Percentiles rank a stretch among this genome's conserved stretches.
Conservation (phyloP, 805 yeast species). For the Candida vartiovaarae region DNA sequence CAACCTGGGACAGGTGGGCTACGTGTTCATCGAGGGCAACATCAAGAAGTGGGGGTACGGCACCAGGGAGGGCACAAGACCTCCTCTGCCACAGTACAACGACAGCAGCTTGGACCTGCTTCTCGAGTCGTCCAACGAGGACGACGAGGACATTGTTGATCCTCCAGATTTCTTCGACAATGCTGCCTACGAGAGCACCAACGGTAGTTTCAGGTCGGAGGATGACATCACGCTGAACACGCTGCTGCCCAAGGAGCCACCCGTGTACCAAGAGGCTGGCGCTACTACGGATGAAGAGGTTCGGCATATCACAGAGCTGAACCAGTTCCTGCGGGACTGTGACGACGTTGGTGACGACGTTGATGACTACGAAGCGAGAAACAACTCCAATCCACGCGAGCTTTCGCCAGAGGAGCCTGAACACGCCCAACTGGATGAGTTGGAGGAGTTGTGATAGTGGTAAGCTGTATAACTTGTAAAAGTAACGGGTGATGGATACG, state of each 20-base stretch:
- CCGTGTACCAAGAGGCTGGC: conserved; percentile 22
- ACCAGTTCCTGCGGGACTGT: conserved; percentile 7
- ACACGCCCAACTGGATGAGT: background rate
- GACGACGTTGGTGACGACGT: background rate
- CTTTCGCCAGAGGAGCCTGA: conserved; percentile 2
- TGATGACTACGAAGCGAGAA: conserved; percentile 8
- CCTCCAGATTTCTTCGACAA: conserved; percentile 23
- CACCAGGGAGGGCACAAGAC: conserved; percentile 75
- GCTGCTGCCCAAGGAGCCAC: conserved; percentile 30
- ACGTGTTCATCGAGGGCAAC: conserved; percentile 75
- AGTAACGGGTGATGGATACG: background rate
- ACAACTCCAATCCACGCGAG: conserved; percentile 1
- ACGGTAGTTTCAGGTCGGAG: conserved; percentile 18
- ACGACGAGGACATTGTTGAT: conserved; percentile 17
- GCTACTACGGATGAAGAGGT: background rate
- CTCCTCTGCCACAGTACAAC: conserved; percentile 93
- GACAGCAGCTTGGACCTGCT: conserved; percentile 72
- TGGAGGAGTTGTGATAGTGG: background rate
- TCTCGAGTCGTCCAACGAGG: conserved; percentile 47
- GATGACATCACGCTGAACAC: conserved; percentile 29
- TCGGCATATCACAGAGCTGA: conserved; percentile 7
- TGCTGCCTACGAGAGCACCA: conserved; percentile 23
- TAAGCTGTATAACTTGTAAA: background rate
- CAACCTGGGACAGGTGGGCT: conserved; percentile 72
- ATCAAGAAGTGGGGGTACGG: conserved; percentile 84